Evolutionary conservation across 1,284 basidiomycete genomes (phyloP), one percentile per base, ranked within the genome.

Genomic region (Ceratobasidium sp.): DNA sequence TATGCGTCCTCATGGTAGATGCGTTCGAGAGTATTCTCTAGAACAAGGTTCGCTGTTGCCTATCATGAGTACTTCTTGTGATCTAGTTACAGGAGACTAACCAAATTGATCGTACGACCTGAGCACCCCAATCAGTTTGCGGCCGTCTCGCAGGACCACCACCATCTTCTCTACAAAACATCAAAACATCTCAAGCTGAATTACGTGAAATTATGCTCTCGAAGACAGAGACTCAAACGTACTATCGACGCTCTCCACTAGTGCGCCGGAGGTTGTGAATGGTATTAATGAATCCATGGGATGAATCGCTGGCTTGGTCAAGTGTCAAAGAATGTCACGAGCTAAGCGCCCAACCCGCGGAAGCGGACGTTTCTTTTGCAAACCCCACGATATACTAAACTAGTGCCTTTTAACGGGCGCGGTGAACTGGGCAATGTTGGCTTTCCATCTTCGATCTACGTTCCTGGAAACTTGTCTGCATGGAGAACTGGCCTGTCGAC

Each of bases 21-120:
- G 68, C 92, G 86, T 78, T 97, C 94, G 69, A 93, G 86, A 5
- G 92, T 93, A 77, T 93, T 90, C 79, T 95, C 93, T 40, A 96
- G 84, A 1, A 98, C 92, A 73, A 98, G 90, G 79, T 98, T 98
- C 72, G 94, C 94, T 97, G 75, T n/a, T 45, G 10, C 1, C 40
- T 17, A 17, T 3, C 15, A 34, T 58, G 2, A 68, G 65, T 60
- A 22, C 4, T 20, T 15, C 25, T n/a, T 25, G 15, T n/a, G 17
- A 7, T 17, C n/a, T 25, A 25, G 27, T 17, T 25, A 47, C 12
- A 53, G 50, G 20, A 38, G 52, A 79, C 91, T 75, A 79, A 98
- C 96, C 96, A 77, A 98, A 99, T 78, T 99, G 97, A 82, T 99
- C 97, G 79, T 99, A 99, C 25, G 94, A 97, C 68, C 97, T 84